These are phyloP conservation scores for Rhizopogon vulgaris DNA, from an alignment of 768 basidiomycete genomes.

Conservation along the genomic window DNA sequence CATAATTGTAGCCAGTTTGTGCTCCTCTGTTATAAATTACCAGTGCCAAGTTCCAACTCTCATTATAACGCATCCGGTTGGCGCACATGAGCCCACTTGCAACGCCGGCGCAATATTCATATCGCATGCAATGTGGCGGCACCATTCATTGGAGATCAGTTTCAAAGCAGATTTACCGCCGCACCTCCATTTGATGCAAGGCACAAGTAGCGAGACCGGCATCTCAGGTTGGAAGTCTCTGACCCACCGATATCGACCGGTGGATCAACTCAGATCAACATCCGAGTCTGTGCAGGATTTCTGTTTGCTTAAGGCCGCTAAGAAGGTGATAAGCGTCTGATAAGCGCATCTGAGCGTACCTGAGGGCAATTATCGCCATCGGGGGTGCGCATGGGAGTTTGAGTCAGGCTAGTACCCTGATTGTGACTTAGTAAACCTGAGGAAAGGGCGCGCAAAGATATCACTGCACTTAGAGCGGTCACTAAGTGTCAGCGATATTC, in stretches of 20 bases:
- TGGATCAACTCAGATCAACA: not conserved
- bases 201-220: not conserved
- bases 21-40: no score
- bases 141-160: not conserved
- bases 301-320: not conserved
- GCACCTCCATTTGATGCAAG: not conserved
- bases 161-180: not conserved
- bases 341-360: not conserved
- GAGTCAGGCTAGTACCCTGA: no score
- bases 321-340: constrained; percentile 3
- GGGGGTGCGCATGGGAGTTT: not conserved
- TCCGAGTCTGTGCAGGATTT: not conserved
- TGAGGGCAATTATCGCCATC: not conserved
- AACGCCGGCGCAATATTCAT: not conserved
- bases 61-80: not conserved
- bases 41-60: not conserved
- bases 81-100: no score
- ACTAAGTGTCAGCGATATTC: not conserved
- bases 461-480: not conserved
- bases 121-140: not conserved
- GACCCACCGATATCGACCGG: not conserved
- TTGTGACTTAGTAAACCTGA: no score
- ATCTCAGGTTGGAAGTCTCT: not conserved
- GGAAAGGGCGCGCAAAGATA: no score
- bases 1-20: not conserved